phyloP scores from a whole-genome alignment of 2,329 filamentous ascomycete species.

The Aspergillus tanneri region DNA sequence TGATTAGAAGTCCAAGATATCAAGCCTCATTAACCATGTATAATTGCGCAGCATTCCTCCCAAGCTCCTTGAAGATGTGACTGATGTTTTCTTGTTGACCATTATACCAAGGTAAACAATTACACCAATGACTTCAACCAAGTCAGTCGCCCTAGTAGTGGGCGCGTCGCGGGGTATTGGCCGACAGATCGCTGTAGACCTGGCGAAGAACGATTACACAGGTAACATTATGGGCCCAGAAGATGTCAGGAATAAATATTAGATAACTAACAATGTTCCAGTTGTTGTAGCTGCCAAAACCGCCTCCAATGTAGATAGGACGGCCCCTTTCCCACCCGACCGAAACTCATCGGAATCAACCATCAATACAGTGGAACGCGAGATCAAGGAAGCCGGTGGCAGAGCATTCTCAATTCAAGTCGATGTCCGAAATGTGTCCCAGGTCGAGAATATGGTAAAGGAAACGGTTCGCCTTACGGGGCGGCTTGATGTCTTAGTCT shows the following conservation, averaged over 20 bases:
- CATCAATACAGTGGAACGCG: constrained; percentile 74
- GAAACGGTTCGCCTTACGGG: constrained; percentile 60
- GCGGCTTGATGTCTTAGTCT: constrained; percentile 71
- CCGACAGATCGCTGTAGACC: constrained; percentile 73
- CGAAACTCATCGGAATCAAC: constrained; percentile 74
- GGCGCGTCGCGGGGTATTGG: constrained; percentile 80
- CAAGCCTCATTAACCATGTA: too few relatives aligned
- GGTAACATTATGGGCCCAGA: constrained; percentile 50
- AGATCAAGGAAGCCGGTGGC: constrained; percentile 66
- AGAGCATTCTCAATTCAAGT: constrained; percentile 65
- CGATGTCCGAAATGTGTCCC: constrained; percentile 65
- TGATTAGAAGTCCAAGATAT: too few relatives aligned
- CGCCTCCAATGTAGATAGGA: constrained; percentile 60
- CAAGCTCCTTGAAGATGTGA: too few relatives aligned
- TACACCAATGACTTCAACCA: constrained; percentile 17
- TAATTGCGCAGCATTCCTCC: too few relatives aligned
- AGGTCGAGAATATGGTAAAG: constrained; percentile 60
- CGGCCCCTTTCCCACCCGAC: constrained; percentile 66
- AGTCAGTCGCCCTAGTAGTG: constrained; percentile 65
- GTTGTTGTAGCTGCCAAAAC: constrained; percentile 78
- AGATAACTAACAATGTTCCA: constrained; percentile 39
- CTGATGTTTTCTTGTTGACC: too few relatives aligned
- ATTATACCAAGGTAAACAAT: neutral
- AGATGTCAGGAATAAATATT: neutral
- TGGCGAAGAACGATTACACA: constrained; percentile 68